Base-by-base conservation (phyloP, 2,329 filamentous ascomycete genomes). In the Akanthomyces lecanii region DNA sequence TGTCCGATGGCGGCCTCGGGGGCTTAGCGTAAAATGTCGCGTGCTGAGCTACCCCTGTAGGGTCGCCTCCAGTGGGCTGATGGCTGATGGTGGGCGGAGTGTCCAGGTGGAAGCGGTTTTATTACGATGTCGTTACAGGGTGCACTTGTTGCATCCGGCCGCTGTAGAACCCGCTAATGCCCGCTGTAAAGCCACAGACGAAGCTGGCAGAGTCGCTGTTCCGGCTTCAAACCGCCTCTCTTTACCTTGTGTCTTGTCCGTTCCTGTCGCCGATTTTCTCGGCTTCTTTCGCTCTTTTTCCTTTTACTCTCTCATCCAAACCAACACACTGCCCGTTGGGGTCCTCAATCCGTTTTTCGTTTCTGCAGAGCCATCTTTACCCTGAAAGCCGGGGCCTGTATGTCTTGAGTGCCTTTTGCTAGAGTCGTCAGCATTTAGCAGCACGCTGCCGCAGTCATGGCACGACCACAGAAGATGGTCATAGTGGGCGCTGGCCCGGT, bases 401-500 rank as follows among this genome's bases (percentile, higher is more conserved):
- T 53, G 47, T 63, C 38, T 45, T 14, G n/a, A 16, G 12, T 33
- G 25, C 38, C 10, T 36, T 36, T 36, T 7, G 6, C 33, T 11
- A 11, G 8, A 36, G 33, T 21, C 16, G 60, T 55, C 30, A 42
- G 42, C 40, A 23, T 47, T 54, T 38, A 61, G 59, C 42, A 42
- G 45, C 40, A 23, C 38, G 48, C 28, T 54, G 59, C 42, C 30
- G 45, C 45, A 30, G 74, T 65, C 65, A 79, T 79, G 76, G 68
- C 69, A 25, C 69, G 69, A 33, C 65, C 68, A 65, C 84, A 91
- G 70, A 95, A 91, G 76, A 86, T 90, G 62, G 83, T 96, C 23
- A 84, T 99, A 53, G 89, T 99, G 55, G 95, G 95, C 61, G 95
- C 93, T 61, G 95, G 95, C 1, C 95, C 95, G 0, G 95, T 99